Conservation (phyloP, 2,329 filamentous ascomycete species). For the Drechslerella coelobrocha region DNA sequence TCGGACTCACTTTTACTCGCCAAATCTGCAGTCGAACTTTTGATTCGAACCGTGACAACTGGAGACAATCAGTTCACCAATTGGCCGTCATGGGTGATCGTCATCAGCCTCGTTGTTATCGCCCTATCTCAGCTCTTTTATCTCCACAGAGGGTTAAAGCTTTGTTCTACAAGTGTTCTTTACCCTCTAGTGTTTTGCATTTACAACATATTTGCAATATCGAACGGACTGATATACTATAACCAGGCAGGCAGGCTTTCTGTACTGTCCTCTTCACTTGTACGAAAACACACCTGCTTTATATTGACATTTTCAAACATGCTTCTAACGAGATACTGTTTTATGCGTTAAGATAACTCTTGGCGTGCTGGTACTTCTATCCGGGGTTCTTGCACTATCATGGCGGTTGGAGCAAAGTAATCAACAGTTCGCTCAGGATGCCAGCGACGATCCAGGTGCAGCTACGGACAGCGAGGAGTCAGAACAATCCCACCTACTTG, state of each 20-base stretch:
- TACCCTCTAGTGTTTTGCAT: slow-evolving; percentile 98
- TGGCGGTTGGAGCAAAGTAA: slow-evolving; percentile 72
- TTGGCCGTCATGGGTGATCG: slow-evolving; percentile 93
- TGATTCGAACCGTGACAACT: slow-evolving; percentile 85
- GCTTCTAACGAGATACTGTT: slow-evolving; percentile 5
- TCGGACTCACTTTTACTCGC: slow-evolving; percentile 92
- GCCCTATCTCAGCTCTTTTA: slow-evolving; percentile 94
- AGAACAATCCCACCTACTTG: slow-evolving; percentile 26
- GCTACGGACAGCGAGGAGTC: slow-evolving; percentile 18
- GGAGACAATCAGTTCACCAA: slow-evolving; percentile 90
- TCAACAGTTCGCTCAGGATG: slow-evolving; percentile 73
- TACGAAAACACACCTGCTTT: slow-evolving; percentile 38
- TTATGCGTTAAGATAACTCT: slow-evolving; percentile 69
- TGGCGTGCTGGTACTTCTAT: slow-evolving; percentile 83
- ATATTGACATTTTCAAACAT: neutral
- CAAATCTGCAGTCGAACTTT: slow-evolving; percentile 92
- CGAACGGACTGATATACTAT: slow-evolving; percentile 97
- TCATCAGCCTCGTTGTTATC: slow-evolving; percentile 78
- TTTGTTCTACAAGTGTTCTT: slow-evolving; percentile 92
- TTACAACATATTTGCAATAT: slow-evolving; percentile 98
- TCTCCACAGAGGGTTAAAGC: slow-evolving; percentile 87
- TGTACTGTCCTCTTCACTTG: slow-evolving; percentile 73
- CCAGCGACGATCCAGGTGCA: slow-evolving; percentile 65
- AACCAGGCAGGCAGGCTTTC: slow-evolving; percentile 82
- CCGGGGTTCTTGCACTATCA: slow-evolving; percentile 86